Evolutionary conservation across 2,329 filamentous ascomycete species (phyloP), one percentile per base, ranked within the genome.

Genomic region (Mollisiaceae sp.): DNA sequence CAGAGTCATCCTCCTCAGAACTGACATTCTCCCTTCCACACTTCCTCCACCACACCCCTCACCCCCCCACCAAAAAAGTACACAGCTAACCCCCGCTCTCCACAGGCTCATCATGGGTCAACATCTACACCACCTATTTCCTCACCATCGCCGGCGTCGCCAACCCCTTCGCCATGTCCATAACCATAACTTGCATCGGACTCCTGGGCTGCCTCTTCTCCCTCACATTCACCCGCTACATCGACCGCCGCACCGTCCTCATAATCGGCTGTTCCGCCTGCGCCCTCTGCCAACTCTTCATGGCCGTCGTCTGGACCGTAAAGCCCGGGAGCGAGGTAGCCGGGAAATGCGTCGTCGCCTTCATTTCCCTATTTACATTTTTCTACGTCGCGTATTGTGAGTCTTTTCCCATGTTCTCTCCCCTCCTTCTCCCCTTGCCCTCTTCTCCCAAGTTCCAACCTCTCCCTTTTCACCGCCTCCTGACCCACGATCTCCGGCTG

Each of bases 401-500:
- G 97, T 0, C 91, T 8, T 32, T 12, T 93, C 64, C 93, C 36
- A 8, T 14, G 36, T 39, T 14, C 36, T 14, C 36, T 39, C 36
- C 14, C 87, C 75, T 93, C 91, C 38, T n/a, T n/a, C 57, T 36
- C 15, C 22, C 12, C 24, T 15, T 38, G 3, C 15, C 8, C 38
- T 41, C 12, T 41, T 9, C 8, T 41, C 15, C 38, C 38, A n/a
- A n/a, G n/a, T n/a, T 41, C 38, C 15, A 41, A 18, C 38, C 15
- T 41, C 38, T n/a, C n/a, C n/a, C n/a, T n/a, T n/a, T n/a, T n/a
- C n/a, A n/a, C 47, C 9, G 24, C 41, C 6, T 32, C 27, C 6
- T 32, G 27, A 14, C 35, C 36, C 15, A 55, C 4, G 12, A 43
- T n/a, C 27, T 55, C 57, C 4, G 43, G n/a, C 24, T 55, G 59